Evolutionary conservation across 441 rosid genomes (phyloP).

Genomic region (Euphorbia schlechtendalii): DNA sequence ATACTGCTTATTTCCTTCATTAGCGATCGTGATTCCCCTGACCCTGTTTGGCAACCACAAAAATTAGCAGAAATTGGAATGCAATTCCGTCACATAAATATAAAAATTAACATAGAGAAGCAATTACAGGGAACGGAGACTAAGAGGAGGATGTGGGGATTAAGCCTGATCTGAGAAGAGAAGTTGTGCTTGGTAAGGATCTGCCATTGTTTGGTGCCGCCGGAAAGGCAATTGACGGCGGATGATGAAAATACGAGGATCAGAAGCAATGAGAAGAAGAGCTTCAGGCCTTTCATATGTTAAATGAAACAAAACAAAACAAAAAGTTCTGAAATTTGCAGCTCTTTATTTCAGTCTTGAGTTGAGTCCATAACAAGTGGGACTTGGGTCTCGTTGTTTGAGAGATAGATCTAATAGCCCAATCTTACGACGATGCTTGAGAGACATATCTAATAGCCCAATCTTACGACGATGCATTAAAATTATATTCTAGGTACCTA

Average conservation of each 20-base stretch:
- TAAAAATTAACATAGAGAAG: background rate
- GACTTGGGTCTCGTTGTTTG: too few relatives aligned
- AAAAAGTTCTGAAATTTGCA: background rate
- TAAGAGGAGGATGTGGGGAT: conserved; percentile 63
- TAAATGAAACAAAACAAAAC: too few relatives aligned
- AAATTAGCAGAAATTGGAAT: conserved; percentile 4
- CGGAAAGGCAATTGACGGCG: conserved; percentile 15
- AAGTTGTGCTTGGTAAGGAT: conserved; percentile 63
- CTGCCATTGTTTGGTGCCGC: conserved; percentile 47
- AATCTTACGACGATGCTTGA: too few relatives aligned
- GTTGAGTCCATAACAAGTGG: background rate
- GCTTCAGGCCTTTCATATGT: conserved; percentile 3
- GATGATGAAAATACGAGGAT: conserved; percentile 2
- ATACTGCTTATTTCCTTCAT: conserved; percentile 48
- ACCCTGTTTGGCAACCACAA: conserved; percentile 45
- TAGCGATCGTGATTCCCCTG: conserved; percentile 77
- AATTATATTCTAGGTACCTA: too few relatives aligned
- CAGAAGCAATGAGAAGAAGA: background rate
- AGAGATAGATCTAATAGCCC: too few relatives aligned
- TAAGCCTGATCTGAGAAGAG: conserved; percentile 77
- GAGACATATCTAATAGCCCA: too few relatives aligned
- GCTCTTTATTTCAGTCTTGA: background rate
- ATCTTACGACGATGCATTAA: too few relatives aligned
- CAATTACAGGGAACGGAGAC: conserved; percentile 68
- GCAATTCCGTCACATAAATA: background rate